phyloP scores from a whole-genome alignment of 1,139 yeast species.

The Suhomyces coccinellae region DNA sequence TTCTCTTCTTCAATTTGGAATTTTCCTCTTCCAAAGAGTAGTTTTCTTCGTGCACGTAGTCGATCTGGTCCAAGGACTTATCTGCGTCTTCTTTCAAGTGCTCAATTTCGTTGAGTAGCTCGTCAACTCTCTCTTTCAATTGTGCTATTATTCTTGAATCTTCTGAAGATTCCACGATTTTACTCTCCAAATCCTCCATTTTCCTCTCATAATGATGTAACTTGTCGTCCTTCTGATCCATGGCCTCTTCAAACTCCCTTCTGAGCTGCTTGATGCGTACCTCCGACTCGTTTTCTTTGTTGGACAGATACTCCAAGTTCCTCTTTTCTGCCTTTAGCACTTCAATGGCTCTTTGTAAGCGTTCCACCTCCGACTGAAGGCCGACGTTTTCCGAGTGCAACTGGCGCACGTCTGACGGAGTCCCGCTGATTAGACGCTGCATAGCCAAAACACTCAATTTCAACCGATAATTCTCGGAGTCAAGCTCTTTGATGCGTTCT shows the following conservation, averaged over 20 bases:
- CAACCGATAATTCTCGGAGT: conserved; percentile 63
- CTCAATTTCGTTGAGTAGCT: conserved; percentile 9
- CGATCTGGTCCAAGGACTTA: conserved; percentile 5
- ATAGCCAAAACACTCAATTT: conserved; percentile 59
- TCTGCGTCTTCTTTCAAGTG: conserved; percentile 23
- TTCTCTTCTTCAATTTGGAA: neutral
- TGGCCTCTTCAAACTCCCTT: conserved; percentile 12
- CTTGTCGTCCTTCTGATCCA: conserved; percentile 20
- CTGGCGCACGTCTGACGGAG: conserved; percentile 45
- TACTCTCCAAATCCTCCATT: conserved; percentile 9
- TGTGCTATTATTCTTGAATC: conserved; percentile 13
- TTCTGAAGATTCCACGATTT: conserved; percentile 1
- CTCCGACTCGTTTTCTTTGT: conserved; percentile 19
- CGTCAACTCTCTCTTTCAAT: conserved; percentile 13
- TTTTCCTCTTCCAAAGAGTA: conserved; percentile 4
- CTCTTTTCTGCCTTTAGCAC: conserved; percentile 13
- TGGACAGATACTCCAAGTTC: conserved; percentile 13
- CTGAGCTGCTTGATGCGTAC: conserved; percentile 8
- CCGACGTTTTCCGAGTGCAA: conserved; percentile 40
- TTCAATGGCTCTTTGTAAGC: conserved; percentile 20
- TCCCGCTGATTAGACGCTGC: conserved; percentile 46
- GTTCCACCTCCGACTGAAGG: conserved; percentile 40
- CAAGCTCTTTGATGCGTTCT: conserved; percentile 47
- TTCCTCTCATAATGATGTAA: conserved; percentile 11
- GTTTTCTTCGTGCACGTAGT: conserved; percentile 6